phyloP scores from a whole-genome alignment of 306 rosid genomes.

The Potentilla sterilis region DNA sequence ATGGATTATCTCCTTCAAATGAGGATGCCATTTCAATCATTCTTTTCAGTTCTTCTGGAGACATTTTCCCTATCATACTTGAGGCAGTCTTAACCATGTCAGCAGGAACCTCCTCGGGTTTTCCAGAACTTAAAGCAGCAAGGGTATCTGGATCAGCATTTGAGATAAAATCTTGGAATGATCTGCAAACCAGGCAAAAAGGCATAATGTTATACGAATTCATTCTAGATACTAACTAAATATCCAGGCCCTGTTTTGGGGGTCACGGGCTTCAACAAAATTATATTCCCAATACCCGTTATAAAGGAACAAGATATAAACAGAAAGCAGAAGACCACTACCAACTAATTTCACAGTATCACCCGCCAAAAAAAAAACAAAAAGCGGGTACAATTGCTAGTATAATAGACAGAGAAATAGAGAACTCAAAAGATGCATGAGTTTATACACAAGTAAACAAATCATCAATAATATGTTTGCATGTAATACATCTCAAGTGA shows the following conservation, averaged over 20 bases:
- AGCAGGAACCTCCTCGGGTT: slow-evolving; percentile 58
- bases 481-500: background rate
- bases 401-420: slow-evolving; percentile 8
- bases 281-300: background rate
- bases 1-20: slow-evolving; percentile 52
- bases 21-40: slow-evolving; percentile 85
- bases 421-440: background rate
- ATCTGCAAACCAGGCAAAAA: slow-evolving; percentile 39
- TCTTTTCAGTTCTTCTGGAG: slow-evolving; percentile 77
- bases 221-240: background rate
- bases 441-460: background rate
- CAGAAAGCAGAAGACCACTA: background rate
- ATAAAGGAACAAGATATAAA: background rate
- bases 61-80: slow-evolving; percentile 76
- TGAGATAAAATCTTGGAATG: slow-evolving; percentile 79
- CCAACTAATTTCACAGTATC: background rate
- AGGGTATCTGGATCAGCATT: slow-evolving; percentile 65
- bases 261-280: background rate
- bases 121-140: slow-evolving; percentile 65
- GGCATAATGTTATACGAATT: slow-evolving; percentile 7
- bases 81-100: slow-evolving; percentile 84
- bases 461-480: background rate
- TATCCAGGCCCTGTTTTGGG: background rate
- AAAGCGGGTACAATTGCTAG: background rate
- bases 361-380: background rate